Conservation (phyloP, 371 early-diverging fungal genomes). For the Rhizomucor pusillus region DNA sequence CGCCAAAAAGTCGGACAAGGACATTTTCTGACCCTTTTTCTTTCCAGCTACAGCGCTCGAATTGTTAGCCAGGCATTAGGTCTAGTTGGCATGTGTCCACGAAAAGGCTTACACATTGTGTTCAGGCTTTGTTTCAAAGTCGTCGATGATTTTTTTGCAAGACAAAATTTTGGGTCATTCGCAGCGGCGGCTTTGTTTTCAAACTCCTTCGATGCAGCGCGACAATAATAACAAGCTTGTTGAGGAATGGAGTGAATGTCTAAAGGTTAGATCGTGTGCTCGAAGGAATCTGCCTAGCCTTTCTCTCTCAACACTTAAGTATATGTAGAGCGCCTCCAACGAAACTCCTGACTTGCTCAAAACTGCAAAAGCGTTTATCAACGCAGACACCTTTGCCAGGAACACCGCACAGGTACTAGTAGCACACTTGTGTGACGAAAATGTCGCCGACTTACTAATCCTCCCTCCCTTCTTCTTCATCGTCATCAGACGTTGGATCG, state of each 20-base stretch:
- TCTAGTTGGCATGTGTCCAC: neutral
- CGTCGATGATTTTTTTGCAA: neutral
- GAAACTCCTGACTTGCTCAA: neutral
- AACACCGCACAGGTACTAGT: neutral
- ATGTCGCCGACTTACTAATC: too few species aligned
- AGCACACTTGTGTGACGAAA: too few species aligned
- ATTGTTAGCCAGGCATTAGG: neutral
- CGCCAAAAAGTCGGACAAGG: slow-evolving; percentile 74
- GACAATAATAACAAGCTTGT: neutral
- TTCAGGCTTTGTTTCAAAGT: neutral
- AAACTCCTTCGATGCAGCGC: neutral
- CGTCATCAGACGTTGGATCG: too few species aligned
- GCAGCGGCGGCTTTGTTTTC: neutral
- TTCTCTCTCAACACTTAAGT: neutral
- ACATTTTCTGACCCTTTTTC: slow-evolving; percentile 78
- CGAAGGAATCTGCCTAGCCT: neutral
- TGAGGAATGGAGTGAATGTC: neutral
- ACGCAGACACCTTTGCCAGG: neutral
- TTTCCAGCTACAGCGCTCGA: slow-evolving; percentile 46
- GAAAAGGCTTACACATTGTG: neutral
- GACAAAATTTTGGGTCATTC: neutral
- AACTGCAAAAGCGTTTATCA: neutral
- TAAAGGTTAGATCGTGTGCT: neutral
- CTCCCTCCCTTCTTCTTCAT: too few species aligned
- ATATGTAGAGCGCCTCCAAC: neutral